Conservation (phyloP, 139 green algal species). For the Parachlorella kessleri region DNA sequence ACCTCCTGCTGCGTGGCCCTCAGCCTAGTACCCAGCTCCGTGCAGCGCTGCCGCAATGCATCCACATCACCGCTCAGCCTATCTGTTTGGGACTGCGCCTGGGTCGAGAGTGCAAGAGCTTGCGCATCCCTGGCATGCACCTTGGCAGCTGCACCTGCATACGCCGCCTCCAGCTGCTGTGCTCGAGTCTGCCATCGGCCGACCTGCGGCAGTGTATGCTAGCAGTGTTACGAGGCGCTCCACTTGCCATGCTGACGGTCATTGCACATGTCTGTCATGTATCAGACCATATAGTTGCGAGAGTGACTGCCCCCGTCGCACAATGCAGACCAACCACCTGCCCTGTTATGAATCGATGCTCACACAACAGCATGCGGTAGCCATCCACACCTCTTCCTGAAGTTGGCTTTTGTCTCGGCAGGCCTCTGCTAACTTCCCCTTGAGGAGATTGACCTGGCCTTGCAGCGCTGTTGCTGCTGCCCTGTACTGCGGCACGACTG, state of each 20-base stretch:
- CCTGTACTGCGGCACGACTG: conserved; percentile 36
- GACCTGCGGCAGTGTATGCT: conserved; percentile 17
- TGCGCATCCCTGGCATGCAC: conserved; percentile 21
- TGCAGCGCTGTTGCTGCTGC: conserved; percentile 23
- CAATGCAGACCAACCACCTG: too few species aligned
- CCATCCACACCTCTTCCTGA: conserved; percentile 10
- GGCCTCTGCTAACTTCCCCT: conserved; percentile 13
- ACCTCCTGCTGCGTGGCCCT: conserved; percentile 6
- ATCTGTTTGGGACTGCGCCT: neutral
- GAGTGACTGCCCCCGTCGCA: too few species aligned
- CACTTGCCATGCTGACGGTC: too few species aligned
- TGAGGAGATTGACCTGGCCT: conserved; percentile 23
- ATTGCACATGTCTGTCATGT: too few species aligned
- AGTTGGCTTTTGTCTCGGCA: neutral
- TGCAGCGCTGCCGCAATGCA: conserved; percentile 5
- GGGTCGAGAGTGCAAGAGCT: conserved; percentile 1
- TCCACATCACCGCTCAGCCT: neutral
- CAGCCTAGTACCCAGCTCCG: conserved; percentile 1
- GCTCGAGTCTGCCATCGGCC: conserved; percentile 12
- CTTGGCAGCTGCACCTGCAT: conserved; percentile 13
- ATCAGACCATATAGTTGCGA: too few species aligned
- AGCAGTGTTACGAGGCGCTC: too few species aligned
- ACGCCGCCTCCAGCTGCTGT: conserved; percentile 13
- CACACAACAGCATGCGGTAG: too few species aligned
- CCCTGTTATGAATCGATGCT: too few species aligned